A percentile compares a stretch with the other conserved stretches of the same genome.
Evolutionary conservation across 2,329 filamentous ascomycete species (phyloP).

Genomic region (Penicillium expansum): DNA sequence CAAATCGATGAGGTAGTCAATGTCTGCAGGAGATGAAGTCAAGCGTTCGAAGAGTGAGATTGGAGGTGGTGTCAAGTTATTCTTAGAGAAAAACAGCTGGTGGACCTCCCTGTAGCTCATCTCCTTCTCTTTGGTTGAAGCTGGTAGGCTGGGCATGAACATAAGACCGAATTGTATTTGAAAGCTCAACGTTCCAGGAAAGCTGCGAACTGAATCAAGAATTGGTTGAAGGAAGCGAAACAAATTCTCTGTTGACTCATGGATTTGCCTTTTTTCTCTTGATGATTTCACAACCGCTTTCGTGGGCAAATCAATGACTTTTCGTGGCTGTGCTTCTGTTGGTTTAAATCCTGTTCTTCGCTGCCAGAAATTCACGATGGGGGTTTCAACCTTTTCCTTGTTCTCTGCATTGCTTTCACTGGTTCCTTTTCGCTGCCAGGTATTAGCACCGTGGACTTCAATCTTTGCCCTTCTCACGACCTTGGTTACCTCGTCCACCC

Average conservation of each 20-base stretch:
- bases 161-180: slow-evolving; percentile 39
- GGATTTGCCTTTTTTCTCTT: not conserved
- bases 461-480: not conserved
- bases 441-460: not conserved
- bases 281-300: not conserved
- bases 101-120: slow-evolving; percentile 25
- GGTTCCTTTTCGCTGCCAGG: not conserved
- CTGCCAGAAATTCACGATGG: not conserved
- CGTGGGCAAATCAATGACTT: not conserved
- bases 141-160: slow-evolving; percentile 32
- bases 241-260: slow-evolving; percentile 18
- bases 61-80: slow-evolving; percentile 26
- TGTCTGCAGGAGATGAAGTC: slow-evolving; percentile 41
- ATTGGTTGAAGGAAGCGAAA: slow-evolving; percentile 29
- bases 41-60: slow-evolving; percentile 39
- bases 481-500: not conserved
- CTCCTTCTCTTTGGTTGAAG: slow-evolving; percentile 7
- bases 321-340: not conserved
- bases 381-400: not conserved
- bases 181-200: slow-evolving; percentile 35
- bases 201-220: slow-evolving; percentile 35
- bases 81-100: slow-evolving; percentile 33
- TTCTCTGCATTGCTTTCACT: not conserved
- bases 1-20: slow-evolving; percentile 40
- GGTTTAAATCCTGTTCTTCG: not conserved